Conservation (phyloP, 148 eudicot species). For the Vaccinium corymbosum region DNA sequence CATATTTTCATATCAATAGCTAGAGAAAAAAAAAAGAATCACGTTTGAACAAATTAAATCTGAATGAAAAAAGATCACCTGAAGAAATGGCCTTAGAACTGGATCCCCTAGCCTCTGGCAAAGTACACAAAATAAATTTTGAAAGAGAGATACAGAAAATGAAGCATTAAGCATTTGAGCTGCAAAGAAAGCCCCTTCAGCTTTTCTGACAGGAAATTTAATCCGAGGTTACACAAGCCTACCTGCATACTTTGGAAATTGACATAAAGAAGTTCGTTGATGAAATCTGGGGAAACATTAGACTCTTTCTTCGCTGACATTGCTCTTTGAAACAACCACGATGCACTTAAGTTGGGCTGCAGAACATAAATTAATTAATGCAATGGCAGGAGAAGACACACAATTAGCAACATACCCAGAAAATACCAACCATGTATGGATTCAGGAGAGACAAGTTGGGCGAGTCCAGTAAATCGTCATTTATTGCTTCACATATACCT, state of each 20-base stretch:
- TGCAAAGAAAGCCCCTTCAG: neutral
- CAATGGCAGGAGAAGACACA: neutral
- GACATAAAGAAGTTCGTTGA: constrained; percentile 69
- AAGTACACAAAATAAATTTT: constrained; percentile 6
- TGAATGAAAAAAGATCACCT: constrained; percentile 42
- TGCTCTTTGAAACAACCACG: constrained; percentile 98
- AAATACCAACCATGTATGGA: constrained; percentile 78
- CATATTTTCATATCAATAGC: neutral
- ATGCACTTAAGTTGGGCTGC: constrained; percentile 93
- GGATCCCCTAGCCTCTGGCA: constrained; percentile 92
- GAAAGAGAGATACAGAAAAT: neutral
- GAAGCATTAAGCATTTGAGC: neutral
- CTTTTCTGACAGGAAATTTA: neutral
- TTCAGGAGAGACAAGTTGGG: constrained; percentile 72
- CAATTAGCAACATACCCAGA: neutral
- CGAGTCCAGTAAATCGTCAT: constrained; percentile 52
- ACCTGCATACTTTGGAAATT: constrained; percentile 97
- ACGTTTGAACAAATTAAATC: neutral
- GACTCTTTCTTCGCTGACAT: constrained; percentile 87
- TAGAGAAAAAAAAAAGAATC: neutral
- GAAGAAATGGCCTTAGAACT: constrained; percentile 93
- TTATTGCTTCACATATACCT: constrained; percentile 81
- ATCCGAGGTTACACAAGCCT: neutral
- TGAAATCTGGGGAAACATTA: constrained; percentile 74
- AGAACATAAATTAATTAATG: constrained; percentile 6